A percentile compares a stretch with the other conserved stretches of the same genome.
These are phyloP conservation scores for Diophrys appendiculata DNA, from an alignment of 73 alveolate genomes.

Conservation along the genomic window DNA sequence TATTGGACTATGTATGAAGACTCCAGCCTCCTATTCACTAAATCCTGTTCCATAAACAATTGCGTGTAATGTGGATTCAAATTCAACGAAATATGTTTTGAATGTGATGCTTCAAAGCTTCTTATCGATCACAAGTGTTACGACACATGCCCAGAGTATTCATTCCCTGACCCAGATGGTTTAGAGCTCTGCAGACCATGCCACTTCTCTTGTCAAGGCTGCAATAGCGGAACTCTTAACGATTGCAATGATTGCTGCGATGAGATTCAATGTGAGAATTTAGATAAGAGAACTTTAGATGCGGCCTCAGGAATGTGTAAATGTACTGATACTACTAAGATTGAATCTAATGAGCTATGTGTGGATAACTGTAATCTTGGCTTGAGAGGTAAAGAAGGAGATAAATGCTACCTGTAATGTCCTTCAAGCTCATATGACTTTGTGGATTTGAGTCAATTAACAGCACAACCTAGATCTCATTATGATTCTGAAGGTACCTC, in stretches of 20 bases:
- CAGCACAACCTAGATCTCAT: not conserved
- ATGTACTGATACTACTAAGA: not conserved
- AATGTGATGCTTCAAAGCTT: not conserved
- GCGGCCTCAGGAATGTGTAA: not conserved
- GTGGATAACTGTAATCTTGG: not conserved
- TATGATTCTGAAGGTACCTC: not conserved
- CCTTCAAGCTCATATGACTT: not conserved
- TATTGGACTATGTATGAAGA: not conserved
- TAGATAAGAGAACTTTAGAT: not conserved
- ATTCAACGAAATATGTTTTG: not conserved
- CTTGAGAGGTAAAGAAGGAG: not conserved
- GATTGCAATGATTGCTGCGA: not conserved
- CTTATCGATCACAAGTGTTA: not conserved
- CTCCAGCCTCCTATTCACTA: not conserved
- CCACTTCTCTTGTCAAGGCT: not conserved
- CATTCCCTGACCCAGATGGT: not conserved
- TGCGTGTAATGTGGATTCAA: not conserved
- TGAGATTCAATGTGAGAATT: not conserved
- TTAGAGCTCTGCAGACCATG: not conserved
- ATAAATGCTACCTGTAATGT: not conserved
- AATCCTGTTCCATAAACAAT: not conserved
- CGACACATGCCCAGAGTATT: not conserved
- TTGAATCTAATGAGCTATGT: not conserved
- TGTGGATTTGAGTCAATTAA: not conserved
- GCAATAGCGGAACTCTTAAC: not conserved